These are phyloP conservation scores for Nemophila menziesii DNA, from an alignment of 257 asterid species.

Conservation along the genomic window DNA sequence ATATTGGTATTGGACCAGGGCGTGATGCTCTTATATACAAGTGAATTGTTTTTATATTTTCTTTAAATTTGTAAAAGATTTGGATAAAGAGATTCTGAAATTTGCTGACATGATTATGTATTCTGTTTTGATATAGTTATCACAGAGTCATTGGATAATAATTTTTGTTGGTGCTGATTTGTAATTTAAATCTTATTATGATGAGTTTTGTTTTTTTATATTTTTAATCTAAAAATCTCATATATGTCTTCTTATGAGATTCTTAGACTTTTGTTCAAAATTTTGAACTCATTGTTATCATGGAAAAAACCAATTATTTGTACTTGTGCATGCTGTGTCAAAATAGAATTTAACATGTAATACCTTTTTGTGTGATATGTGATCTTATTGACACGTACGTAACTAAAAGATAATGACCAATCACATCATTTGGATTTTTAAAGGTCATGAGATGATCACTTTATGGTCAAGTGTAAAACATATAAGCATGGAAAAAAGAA, in stretches of 20 bases:
- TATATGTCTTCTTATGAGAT: background rate
- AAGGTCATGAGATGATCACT: background rate
- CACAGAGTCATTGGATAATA: background rate
- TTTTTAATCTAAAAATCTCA: background rate
- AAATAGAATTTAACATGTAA: constrained; percentile 4
- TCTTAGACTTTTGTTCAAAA: background rate
- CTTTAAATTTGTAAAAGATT: background rate
- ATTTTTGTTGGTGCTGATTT: no score
- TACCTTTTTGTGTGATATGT: constrained; percentile 1
- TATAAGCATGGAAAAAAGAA: background rate
- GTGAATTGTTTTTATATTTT: constrained; percentile 14
- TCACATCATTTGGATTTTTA: background rate
- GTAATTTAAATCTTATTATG: no score
- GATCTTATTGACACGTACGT: background rate
- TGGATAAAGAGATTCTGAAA: background rate
- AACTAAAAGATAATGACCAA: background rate
- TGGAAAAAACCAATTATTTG: constrained; percentile 4
- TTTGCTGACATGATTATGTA: background rate
- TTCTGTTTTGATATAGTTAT: background rate
- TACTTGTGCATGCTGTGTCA: background rate
- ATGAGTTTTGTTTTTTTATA: background rate
- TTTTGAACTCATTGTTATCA: background rate
- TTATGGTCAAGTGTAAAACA: background rate
- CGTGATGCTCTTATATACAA: constrained; percentile 96
- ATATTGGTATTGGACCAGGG: constrained; percentile 92